A percentile compares a stretch with the other conserved stretches of the same genome.
These are phyloP conservation scores for Suhomyces terraborum DNA, from an alignment of 1,139 yeast species.

Conservation along the genomic window DNA sequence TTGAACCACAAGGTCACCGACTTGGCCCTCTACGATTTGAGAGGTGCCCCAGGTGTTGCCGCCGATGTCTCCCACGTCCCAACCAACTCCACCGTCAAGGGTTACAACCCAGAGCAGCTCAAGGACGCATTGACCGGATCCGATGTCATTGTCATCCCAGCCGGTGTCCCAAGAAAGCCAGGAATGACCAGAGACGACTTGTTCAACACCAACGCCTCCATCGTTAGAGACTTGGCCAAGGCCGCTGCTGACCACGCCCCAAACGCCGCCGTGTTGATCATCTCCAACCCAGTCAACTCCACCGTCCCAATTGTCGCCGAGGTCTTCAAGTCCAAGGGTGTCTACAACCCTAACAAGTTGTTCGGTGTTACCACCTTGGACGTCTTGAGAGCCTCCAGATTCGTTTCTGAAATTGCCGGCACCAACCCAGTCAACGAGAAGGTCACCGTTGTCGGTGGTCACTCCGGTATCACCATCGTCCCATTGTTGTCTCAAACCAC, in stretches of 20 bases:
- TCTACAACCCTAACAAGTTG: conserved; percentile 75
- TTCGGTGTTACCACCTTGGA: conserved; percentile 95
- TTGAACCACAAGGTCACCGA: conserved; percentile 60
- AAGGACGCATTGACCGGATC: conserved; percentile 68
- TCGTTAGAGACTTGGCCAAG: conserved; percentile 79
- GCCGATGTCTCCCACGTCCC: conserved; percentile 90
- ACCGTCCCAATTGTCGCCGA: conserved; percentile 93
- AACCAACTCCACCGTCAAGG: conserved; percentile 71
- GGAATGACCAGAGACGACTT: conserved; percentile 98
- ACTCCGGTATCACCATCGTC: conserved; percentile 92
- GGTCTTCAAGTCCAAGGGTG: conserved; percentile 73
- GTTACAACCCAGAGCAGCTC: conserved; percentile 65
- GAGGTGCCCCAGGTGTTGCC: conserved; percentile 89
- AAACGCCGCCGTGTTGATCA: conserved; percentile 72
- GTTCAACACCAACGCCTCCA: conserved; percentile 90
- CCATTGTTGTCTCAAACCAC: conserved; percentile 76
- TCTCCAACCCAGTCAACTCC: conserved; percentile 95
- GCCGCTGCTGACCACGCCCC: conserved; percentile 77
- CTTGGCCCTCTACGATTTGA: conserved; percentile 83
- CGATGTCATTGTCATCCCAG: conserved; percentile 85
- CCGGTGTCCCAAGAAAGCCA: conserved; percentile 97
- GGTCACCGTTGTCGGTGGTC: conserved; percentile 93
- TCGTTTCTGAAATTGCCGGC: conserved; percentile 41
- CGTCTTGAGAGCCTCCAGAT: conserved; percentile 85
- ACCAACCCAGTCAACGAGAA: conserved; percentile 60